Conservation (phyloP, 1,284 basidiomycete genomes). For the Meripilus lineatus region DNA sequence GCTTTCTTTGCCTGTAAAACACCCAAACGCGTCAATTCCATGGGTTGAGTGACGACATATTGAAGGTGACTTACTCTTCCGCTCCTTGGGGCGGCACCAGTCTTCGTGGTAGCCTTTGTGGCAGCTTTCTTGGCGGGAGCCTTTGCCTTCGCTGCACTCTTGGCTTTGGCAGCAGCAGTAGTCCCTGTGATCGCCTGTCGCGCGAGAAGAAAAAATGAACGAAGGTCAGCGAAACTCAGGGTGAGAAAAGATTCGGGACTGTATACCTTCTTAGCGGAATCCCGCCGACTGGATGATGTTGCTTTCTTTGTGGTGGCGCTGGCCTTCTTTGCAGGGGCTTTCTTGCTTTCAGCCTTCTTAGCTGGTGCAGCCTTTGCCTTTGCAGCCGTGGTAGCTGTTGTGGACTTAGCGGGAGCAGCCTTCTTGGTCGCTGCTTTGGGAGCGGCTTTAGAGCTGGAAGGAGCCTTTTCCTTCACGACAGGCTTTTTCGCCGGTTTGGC, state of each 20-base stretch:
- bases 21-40: background rate
- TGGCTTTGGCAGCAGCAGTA: slow-evolving; percentile 29
- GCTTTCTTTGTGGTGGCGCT: slow-evolving; percentile 44
- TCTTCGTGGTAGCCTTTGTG: slow-evolving; percentile 21
- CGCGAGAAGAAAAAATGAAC: background rate
- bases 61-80: slow-evolving; percentile 15
- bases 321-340: slow-evolving; percentile 41
- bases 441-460: slow-evolving; percentile 18
- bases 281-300: slow-evolving; percentile 40
- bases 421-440: slow-evolving; percentile 21
- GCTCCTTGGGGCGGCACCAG: slow-evolving; percentile 13
- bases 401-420: slow-evolving; percentile 19
- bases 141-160: slow-evolving; percentile 30
- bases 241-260: background rate
- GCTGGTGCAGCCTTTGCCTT: slow-evolving; percentile 20
- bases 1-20: slow-evolving; percentile 24
- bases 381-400: slow-evolving; percentile 22
- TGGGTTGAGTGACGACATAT: background rate
- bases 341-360: slow-evolving; percentile 26
- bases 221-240: slow-evolving; percentile 3
- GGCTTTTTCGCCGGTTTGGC: slow-evolving; percentile 21
- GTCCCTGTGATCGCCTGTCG: slow-evolving; percentile 46
- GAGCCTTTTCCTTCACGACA: slow-evolving; percentile 14
- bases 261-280: slow-evolving; percentile 49
- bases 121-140: slow-evolving; percentile 35